These are phyloP conservation scores for Ganoderma sinense DNA, from an alignment of 1,284 basidiomycete genomes.

Conservation along the genomic window DNA sequence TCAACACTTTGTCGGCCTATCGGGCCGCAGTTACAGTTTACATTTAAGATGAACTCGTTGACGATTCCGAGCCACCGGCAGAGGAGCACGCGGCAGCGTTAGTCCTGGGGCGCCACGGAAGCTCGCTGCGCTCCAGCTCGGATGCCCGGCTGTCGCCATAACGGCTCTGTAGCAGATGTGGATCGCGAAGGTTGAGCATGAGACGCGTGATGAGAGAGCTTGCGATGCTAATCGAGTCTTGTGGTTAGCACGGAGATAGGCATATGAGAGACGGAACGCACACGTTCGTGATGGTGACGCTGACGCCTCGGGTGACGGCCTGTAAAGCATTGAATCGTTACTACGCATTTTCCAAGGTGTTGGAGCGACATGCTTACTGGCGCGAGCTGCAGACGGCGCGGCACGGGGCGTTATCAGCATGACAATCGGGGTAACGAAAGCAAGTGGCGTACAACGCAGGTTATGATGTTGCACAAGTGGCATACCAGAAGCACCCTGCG, in stretches of 20 bases:
- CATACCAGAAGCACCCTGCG: background rate
- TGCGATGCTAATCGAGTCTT: background rate
- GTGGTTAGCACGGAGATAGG: too few relatives aligned
- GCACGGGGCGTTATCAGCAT: background rate
- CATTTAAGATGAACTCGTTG: background rate
- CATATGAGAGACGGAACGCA: background rate
- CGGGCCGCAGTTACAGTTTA: too few relatives aligned
- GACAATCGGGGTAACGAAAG: background rate
- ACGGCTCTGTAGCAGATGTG: background rate
- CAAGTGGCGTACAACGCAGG: background rate
- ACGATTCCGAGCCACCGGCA: background rate
- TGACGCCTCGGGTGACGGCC: background rate
- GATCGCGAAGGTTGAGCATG: conserved; percentile 12
- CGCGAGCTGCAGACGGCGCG: background rate
- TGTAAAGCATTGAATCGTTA: background rate
- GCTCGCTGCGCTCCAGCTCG: background rate
- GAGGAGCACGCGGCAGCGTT: background rate
- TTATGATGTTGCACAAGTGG: conserved; percentile 5
- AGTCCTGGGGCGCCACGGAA: background rate
- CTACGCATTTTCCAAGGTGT: background rate
- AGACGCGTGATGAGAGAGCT: conserved; percentile 5
- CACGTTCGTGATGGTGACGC: conserved; percentile 10
- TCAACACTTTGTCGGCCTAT: too few relatives aligned
- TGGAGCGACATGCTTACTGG: background rate
- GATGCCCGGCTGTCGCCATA: background rate